A percentile compares a stretch with the other conserved stretches of the same genome.
Evolutionary conservation across 768 basidiomycete species (phyloP).

Genomic region (Suillus decipiens): DNA sequence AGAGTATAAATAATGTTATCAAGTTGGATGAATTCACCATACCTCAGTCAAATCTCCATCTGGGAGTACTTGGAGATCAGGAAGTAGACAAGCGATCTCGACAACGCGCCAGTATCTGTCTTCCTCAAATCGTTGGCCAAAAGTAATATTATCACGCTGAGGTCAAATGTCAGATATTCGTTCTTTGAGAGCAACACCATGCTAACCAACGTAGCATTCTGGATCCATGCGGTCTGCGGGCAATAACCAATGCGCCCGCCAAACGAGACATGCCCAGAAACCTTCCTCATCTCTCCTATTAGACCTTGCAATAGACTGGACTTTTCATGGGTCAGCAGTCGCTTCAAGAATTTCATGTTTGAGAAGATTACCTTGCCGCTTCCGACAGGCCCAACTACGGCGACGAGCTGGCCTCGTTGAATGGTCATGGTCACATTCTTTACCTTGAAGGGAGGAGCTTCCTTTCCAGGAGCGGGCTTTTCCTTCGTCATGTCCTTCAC

Average conservation of each 20-base stretch:
- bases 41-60: slow-evolving; percentile 78
- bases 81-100: slow-evolving; percentile 55
- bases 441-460: slow-evolving; percentile 43
- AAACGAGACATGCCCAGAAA: slow-evolving; percentile 53
- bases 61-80: slow-evolving; percentile 64
- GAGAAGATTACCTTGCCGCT: slow-evolving; percentile 51
- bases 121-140: slow-evolving; percentile 65
- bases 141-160: slow-evolving; percentile 66
- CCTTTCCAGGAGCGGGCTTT: slow-evolving; percentile 11
- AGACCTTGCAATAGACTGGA: slow-evolving; percentile 61
- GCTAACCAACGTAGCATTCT: slow-evolving; percentile 59
- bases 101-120: slow-evolving; percentile 66
- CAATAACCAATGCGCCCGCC: slow-evolving; percentile 73
- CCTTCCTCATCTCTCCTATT: slow-evolving; percentile 70
- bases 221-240: slow-evolving; percentile 77
- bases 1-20: neutral
- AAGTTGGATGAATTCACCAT: slow-evolving; percentile 13
- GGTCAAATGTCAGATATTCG: neutral
- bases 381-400: slow-evolving; percentile 72
- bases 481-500: slow-evolving; percentile 15
- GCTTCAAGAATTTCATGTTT: neutral
- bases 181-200: neutral
- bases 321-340: slow-evolving; percentile 21
- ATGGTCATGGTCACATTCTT: slow-evolving; percentile 52
- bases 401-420: slow-evolving; percentile 58